A percentile compares a stretch with the other conserved stretches of the same genome.
phyloP scores from a whole-genome alignment of 148 eudicot species.

The Suaeda aralocaspica region DNA sequence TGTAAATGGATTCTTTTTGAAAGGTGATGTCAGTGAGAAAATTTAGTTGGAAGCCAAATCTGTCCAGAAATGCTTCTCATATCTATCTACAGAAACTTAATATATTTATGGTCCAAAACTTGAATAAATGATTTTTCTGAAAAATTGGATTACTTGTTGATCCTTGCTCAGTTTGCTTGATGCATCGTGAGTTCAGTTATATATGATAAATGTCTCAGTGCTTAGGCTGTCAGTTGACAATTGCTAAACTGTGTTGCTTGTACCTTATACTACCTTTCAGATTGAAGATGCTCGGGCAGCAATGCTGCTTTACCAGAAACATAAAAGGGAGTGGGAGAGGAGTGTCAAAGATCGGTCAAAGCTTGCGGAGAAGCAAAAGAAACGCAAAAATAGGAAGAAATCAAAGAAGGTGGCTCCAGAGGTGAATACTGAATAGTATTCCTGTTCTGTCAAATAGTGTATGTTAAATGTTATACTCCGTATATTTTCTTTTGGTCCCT shows the following conservation, averaged over 20 bases:
- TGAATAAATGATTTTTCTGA: background rate
- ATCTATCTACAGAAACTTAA: too few relatives aligned
- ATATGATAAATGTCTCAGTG: background rate
- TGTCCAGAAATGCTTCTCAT: too few relatives aligned
- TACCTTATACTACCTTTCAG: constrained; percentile 34
- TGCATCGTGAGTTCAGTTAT: background rate
- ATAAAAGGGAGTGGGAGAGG: constrained; percentile 73
- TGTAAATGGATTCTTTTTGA: background rate
- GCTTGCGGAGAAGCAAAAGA: constrained; percentile 67
- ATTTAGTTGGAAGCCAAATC: background rate
- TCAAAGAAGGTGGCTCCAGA: constrained; percentile 16
- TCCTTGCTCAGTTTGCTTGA: background rate
- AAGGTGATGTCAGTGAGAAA: background rate
- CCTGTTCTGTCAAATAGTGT: constrained; percentile 8
- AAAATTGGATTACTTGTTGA: background rate
- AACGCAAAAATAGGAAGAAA: constrained; percentile 56
- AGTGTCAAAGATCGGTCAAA: constrained; percentile 51
- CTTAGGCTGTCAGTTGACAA: background rate
- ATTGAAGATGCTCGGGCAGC: constrained; percentile 96
- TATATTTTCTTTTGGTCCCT: background rate
- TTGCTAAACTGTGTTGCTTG: background rate
- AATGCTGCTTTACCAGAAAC: constrained; percentile 79
- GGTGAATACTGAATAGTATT: background rate
- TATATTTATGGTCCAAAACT: too few relatives aligned
- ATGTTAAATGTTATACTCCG: background rate